phyloP scores from a whole-genome alignment of 2,329 filamentous ascomycete species.

The Escovopsis sp. region DNA sequence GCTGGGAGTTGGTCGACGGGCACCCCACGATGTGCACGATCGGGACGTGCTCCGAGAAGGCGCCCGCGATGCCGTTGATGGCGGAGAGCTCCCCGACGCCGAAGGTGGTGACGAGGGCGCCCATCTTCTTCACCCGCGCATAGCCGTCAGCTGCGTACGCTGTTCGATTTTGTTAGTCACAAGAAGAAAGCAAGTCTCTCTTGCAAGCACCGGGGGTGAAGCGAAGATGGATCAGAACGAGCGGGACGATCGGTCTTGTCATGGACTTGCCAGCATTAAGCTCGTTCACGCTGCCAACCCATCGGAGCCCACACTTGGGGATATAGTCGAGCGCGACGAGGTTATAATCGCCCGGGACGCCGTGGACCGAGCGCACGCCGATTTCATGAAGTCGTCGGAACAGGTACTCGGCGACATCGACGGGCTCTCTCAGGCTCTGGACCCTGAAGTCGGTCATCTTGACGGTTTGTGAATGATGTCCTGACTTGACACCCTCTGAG shows the following conservation, averaged over 20 bases:
- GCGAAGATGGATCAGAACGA: neutral
- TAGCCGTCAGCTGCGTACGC: conserved; percentile 73
- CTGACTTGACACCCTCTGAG: too few relatives aligned
- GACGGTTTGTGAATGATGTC: too few relatives aligned
- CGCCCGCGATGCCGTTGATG: conserved; percentile 58
- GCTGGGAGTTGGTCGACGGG: conserved; percentile 32
- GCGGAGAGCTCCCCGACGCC: conserved; percentile 62
- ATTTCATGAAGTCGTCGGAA: conserved; percentile 49
- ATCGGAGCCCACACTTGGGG: conserved; percentile 39
- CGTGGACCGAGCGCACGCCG: conserved; percentile 49
- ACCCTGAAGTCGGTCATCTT: conserved; percentile 24
- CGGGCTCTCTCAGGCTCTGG: conserved; percentile 28
- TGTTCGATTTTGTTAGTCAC: conserved; percentile 13
- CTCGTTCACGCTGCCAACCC: conserved; percentile 58
- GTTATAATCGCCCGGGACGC: conserved; percentile 62
- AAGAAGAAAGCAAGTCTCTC: neutral
- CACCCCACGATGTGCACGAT: conserved; percentile 53
- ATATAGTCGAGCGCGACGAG: conserved; percentile 53
- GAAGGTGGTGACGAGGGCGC: conserved; percentile 59
- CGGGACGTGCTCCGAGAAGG: conserved; percentile 57
- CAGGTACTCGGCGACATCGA: conserved; percentile 52
- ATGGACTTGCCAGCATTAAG: conserved; percentile 48
- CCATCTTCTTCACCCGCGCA: conserved; percentile 55
- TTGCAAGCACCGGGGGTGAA: neutral
- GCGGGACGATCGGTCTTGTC: neutral